Percentiles rank a stretch among this genome's conserved stretches.
phyloP scores from a whole-genome alignment of 176 grass and related monocot species.

The Musa schizocarpa region DNA sequence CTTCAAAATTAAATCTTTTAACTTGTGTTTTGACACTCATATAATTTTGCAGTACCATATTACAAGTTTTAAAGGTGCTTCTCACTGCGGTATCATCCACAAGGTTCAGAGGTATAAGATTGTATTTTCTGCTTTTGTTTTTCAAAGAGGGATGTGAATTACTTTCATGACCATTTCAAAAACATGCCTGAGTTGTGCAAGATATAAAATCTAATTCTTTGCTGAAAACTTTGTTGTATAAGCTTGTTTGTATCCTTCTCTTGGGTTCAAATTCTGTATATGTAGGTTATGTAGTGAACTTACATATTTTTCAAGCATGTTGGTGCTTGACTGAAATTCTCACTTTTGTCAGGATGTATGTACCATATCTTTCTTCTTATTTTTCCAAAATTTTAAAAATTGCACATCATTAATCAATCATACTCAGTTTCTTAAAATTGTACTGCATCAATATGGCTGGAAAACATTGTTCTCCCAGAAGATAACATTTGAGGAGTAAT shows the following conservation, averaged over 20 bases:
- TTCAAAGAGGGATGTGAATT: not conserved
- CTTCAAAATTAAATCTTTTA: slow-evolving; percentile 19
- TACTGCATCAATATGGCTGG: too few species aligned
- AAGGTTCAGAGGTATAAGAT: slow-evolving; percentile 78
- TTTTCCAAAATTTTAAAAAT: too few species aligned
- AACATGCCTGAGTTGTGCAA: not conserved
- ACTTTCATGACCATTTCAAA: not conserved
- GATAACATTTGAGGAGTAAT: too few species aligned
- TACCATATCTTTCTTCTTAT: too few species aligned
- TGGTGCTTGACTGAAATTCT: not conserved
- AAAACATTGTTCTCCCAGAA: too few species aligned
- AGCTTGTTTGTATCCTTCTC: not conserved
- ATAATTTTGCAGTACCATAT: slow-evolving; percentile 62
- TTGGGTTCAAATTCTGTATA: not conserved
- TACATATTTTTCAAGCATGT: not conserved
- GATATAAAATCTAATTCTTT: not conserved
- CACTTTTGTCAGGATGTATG: not conserved
- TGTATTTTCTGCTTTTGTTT: slow-evolving; percentile 8
- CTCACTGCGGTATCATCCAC: slow-evolving; percentile 96
- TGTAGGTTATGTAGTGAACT: not conserved
- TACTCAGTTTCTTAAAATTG: too few species aligned
- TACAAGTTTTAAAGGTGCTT: slow-evolving; percentile 98
- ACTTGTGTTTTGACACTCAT: slow-evolving; percentile 17
- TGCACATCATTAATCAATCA: too few species aligned
- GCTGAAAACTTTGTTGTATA: not conserved